Evolutionary conservation across 2,329 filamentous ascomycete species (phyloP), one percentile per base, ranked within the genome.

Genomic region (Hypocreales sp.): DNA sequence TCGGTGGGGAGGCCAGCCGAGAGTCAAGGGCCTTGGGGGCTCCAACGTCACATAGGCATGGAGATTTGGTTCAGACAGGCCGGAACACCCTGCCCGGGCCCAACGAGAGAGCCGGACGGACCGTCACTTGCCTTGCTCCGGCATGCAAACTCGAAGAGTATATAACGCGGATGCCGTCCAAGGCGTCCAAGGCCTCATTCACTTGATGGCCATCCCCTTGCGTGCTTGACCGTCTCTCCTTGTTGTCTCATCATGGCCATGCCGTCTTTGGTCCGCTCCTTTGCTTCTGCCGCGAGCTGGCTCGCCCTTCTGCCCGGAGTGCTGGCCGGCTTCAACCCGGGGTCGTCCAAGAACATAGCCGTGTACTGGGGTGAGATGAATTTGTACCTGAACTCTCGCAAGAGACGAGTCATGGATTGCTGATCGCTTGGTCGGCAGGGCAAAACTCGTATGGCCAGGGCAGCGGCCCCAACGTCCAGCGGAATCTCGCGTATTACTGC

Each of bases 351-450:
- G 26, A 79, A 77, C 39, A 43, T 79, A 29, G 72, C 65, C 15
- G 57, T 78, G 2, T 80, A 80, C 46, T 80, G 74, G 74, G 75
- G 72, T 55, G 48, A 40, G 48, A 29, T 7, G 18, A 20, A 10
- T 14, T 20, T 15, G 9, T 15, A 10, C 13, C 22, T 15, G 18
- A 5, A 12, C 7, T 23, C 7, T 5, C 4, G 9, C 18, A 5
- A 16, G 10, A 5, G 12, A 25, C n/a, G n/a, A 7, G 25, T 5
- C 15, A 15, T 10, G 19, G 13, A 3, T 8, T 13, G 8, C 10
- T 16, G 5, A 20, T 10, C 21, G 7, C 14, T 10, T 17, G 14
- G 13, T 15, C 7, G 27, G 13, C 19, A 56, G 53, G 63, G 5
- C 74, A 79, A 42, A 79, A 79, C 44, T 79, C 72, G 0, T 60